Evolutionary conservation across 2,329 filamentous ascomycete species (phyloP), one percentile per base, ranked within the genome.

Genomic region (Cadophora gregata): DNA sequence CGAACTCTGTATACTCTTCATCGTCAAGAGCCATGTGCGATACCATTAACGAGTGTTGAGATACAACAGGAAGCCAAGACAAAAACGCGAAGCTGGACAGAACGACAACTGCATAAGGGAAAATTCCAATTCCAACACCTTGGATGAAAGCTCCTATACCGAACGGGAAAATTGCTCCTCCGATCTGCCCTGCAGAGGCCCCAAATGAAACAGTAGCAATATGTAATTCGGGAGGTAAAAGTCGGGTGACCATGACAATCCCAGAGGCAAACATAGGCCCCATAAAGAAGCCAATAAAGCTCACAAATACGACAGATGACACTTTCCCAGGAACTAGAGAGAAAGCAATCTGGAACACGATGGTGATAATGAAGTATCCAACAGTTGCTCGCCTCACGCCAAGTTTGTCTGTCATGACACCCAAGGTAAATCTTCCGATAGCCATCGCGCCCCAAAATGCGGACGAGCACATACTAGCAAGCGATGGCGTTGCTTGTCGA

Each of bases 81-180:
- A 38, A 7, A 33, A 56, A 14, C 14, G 53, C 31, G 2, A 56
- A 38, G 24, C 31, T 21, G 6, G 53, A 36, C 1, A 56, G 19
- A 36, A 21, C 9, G 12, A 56, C 19, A 24, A 56, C 24, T 8
- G 53, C 2, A 4, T 21, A 14, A 16, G 53, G 53, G 10, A 56
- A 56, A 9, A 56, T 36, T 19, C 31, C n/a, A 31, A 55, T 33
- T 5, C 51, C 51, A 21, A 36, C n/a, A 21, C 27, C 19, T 21
- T 56, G 53, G 12, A 56, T 56, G n/a, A 31, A 56, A 21, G 53
- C 53, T 12, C 53, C 53, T 4, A 56, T 56, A 8, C 53, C 53
- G 14, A 56, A 56, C 2, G 53, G 53, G 8, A 56, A 33, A 3
- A 56, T 21, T 12, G 53, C 53, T 12, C 29, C 53, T 1, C 53